A percentile compares a stretch with the other conserved stretches of the same genome.
Evolutionary conservation across 495 filamentous ascomycete genomes (phyloP).

Genomic region (Xylaria intraflava): DNA sequence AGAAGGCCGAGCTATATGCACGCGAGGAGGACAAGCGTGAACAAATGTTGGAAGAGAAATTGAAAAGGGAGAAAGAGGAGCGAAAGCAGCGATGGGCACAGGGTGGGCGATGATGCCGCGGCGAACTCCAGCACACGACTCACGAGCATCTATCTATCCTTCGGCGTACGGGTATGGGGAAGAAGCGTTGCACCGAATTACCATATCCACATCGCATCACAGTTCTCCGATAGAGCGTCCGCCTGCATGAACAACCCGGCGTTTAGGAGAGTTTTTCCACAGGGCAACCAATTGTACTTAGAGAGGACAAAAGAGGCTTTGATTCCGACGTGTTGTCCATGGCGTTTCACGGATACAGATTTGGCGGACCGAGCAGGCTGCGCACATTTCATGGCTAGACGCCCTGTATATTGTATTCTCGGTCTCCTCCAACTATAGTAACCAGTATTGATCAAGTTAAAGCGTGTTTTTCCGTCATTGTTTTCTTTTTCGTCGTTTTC

Average conservation of each 20-base stretch:
- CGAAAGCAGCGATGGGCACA: slow-evolving; percentile 25
- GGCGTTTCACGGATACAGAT: slow-evolving; percentile 3
- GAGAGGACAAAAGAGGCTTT: neutral
- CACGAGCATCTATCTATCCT: slow-evolving; percentile 9
- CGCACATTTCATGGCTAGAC: neutral
- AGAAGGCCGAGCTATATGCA: slow-evolving; percentile 39
- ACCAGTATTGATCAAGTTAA: too few species aligned
- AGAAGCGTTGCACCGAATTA: slow-evolving; percentile 2
- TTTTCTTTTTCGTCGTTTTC: too few species aligned
- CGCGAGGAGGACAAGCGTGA: slow-evolving; percentile 47
- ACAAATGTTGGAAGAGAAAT: slow-evolving; percentile 36
- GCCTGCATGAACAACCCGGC: slow-evolving; percentile 8
- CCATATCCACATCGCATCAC: slow-evolving; percentile 2
- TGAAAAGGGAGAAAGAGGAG: slow-evolving; percentile 43
- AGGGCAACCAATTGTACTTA: slow-evolving; percentile 8
- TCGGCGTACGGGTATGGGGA: slow-evolving; percentile 10
- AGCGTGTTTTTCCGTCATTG: too few species aligned
- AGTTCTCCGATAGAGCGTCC: slow-evolving; percentile 4
- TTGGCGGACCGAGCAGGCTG: neutral
- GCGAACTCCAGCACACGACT: slow-evolving; percentile 4
- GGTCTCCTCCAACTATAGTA: too few species aligned
- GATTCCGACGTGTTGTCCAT: neutral
- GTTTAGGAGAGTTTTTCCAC: slow-evolving; percentile 10
- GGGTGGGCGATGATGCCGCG: slow-evolving; percentile 16
- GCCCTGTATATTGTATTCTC: neutral